phyloP scores from a whole-genome alignment of 148 eudicot genomes.

The Chenopodium quinoa region DNA sequence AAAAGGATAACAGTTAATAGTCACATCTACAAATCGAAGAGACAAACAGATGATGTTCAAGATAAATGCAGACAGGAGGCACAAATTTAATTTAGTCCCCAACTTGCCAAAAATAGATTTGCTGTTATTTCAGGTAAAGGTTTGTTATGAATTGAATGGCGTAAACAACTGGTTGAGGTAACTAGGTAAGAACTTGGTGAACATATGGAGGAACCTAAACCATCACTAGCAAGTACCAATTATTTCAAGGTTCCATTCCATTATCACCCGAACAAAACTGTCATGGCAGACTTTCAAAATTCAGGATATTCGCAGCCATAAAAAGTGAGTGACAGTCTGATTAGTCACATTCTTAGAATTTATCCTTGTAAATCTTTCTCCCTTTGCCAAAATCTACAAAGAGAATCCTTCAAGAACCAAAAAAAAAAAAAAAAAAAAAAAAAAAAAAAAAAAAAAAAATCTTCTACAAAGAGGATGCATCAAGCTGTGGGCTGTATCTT shows the following conservation, averaged over 20 bases:
- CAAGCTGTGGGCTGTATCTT: not conserved
- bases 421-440: too few species aligned
- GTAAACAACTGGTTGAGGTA: not conserved
- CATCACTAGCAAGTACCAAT: not conserved
- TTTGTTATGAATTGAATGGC: not conserved
- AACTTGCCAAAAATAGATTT: not conserved
- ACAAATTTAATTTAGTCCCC: not conserved
- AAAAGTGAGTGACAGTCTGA: not conserved
- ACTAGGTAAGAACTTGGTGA: not conserved
- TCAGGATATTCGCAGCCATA: not conserved
- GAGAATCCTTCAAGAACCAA: not conserved
- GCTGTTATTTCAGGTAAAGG: not conserved
- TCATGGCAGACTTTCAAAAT: not conserved
- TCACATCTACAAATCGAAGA: slow-evolving; percentile 5
- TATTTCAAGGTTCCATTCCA: not conserved
- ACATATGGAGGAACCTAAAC: not conserved
- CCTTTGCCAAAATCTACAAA: not conserved
- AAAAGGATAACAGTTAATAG: slow-evolving; percentile 2
- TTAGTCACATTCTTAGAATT: not conserved
- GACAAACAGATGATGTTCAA: not conserved
- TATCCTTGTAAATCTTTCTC: not conserved
- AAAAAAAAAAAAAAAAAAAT: too few species aligned
- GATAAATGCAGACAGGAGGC: slow-evolving; percentile 8
- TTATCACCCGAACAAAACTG: not conserved
- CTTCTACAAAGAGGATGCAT: not conserved